phyloP scores from a whole-genome alignment of 306 rosid species.

The Prunus dulcis region DNA sequence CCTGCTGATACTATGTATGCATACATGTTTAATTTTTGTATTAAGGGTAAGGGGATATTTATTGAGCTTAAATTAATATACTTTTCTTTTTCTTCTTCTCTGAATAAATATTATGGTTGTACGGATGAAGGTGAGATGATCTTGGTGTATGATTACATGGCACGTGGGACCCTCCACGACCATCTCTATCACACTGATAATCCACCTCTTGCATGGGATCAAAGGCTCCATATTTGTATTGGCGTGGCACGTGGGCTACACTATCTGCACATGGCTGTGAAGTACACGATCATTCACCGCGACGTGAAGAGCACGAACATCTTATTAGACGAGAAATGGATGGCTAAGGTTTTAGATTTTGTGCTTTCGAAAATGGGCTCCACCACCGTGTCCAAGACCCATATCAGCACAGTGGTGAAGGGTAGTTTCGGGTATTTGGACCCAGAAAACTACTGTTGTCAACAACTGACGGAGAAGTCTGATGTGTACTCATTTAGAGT shows the following conservation, averaged over 20 bases:
- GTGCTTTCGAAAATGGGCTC: slow-evolving; percentile 25
- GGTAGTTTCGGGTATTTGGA: too few relatives aligned
- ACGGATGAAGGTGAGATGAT: slow-evolving; percentile 16
- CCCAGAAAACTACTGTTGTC: too few relatives aligned
- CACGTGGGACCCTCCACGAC: slow-evolving; percentile 14
- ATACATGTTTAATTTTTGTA: slow-evolving; percentile 21
- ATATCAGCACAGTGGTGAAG: slow-evolving; percentile 30
- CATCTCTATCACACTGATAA: slow-evolving; percentile 9
- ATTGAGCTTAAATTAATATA: slow-evolving; percentile 17
- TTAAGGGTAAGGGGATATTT: neutral
- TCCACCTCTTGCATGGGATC: slow-evolving; percentile 13
- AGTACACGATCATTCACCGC: slow-evolving; percentile 13
- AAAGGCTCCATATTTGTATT: slow-evolving; percentile 3
- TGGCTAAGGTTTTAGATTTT: slow-evolving; percentile 28
- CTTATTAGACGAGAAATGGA: slow-evolving; percentile 21
- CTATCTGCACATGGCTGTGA: slow-evolving; percentile 21
- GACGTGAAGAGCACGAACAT: slow-evolving; percentile 27
- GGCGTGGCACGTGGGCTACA: slow-evolving; percentile 22
- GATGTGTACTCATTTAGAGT: too few relatives aligned
- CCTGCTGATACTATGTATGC: slow-evolving; percentile 16
- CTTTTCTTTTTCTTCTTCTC: neutral
- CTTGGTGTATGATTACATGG: slow-evolving; percentile 25
- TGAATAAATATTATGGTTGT: neutral
- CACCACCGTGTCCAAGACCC: slow-evolving; percentile 3
- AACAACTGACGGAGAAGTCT: too few relatives aligned